phyloP scores from a whole-genome alignment of 192 early-diverging fungal species.

The Entrophospora sp. region DNA sequence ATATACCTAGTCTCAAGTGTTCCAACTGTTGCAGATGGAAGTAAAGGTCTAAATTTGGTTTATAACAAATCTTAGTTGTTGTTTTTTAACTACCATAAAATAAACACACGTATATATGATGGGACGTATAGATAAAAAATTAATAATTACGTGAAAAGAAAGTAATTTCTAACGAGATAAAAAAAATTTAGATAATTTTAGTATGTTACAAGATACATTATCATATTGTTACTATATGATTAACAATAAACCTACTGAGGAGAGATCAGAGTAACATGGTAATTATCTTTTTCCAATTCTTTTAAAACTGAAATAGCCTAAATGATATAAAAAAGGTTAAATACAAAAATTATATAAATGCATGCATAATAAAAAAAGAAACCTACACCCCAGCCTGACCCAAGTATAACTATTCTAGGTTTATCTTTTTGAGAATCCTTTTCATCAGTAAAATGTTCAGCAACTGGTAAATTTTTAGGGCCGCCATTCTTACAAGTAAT shows the following conservation, averaged over 20 bases:
- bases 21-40: conserved; percentile 42
- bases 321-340: not conserved
- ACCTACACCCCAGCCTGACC: conserved; percentile 48
- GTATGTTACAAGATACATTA: not conserved
- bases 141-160: conserved; percentile 40
- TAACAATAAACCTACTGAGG: conserved; percentile 28
- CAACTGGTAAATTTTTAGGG: conserved; percentile 37
- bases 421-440: conserved; percentile 31
- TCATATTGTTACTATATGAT: not conserved
- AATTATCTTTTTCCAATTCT: conserved; percentile 43
- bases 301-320: conserved; percentile 39
- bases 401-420: conserved; percentile 42
- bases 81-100: not conserved
- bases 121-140: not conserved
- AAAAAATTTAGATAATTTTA: not conserved
- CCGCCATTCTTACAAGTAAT: conserved; percentile 31
- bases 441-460: conserved; percentile 30
- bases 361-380: not conserved
- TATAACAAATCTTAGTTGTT: not conserved
- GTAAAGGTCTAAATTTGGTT: conserved; percentile 24
- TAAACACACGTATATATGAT: not conserved
- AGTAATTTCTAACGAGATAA: conserved; percentile 35
- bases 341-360: not conserved
- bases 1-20: conserved; percentile 47
- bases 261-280: conserved; percentile 43